A percentile compares a stretch with the other conserved stretches of the same genome.
Conservation (phyloP, 257 asterid species). For the Solanum verrucosum region DNA sequence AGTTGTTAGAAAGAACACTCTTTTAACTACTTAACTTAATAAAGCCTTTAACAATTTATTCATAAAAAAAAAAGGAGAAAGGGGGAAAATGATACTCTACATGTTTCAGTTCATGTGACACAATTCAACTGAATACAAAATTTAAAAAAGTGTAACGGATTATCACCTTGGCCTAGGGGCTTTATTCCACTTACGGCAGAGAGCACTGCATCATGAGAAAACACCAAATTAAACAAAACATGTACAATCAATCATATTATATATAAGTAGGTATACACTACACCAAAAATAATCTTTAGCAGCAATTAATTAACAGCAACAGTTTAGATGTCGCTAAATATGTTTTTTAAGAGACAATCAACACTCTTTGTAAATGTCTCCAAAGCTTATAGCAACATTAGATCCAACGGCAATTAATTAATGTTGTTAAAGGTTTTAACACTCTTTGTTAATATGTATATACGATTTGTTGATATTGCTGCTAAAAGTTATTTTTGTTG, state of each 20-base stretch:
- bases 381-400: accelerated
- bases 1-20: not conserved
- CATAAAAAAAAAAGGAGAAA: not conserved
- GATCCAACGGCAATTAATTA: not conserved
- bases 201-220: slow-evolving; percentile 30
- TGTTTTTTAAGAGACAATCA: not conserved
- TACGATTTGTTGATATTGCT: no score
- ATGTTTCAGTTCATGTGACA: accelerated
- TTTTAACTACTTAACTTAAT: not conserved
- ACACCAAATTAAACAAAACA: not conserved
- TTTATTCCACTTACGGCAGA: slow-evolving; percentile 72
- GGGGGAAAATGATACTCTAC: accelerated
- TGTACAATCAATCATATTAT: not conserved
- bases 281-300: not conserved
- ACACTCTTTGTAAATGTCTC: not conserved
- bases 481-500: no score
- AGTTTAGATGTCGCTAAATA: no score
- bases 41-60: not conserved
- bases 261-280: not conserved
- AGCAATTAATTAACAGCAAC: not conserved
- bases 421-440: no score
- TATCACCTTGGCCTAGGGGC: not conserved
- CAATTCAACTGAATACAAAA: not conserved
- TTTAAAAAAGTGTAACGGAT: not conserved
- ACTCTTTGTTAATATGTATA: no score